phyloP scores from a whole-genome alignment of 2,329 filamentous ascomycete species.

The Fusarium pininemorale region DNA sequence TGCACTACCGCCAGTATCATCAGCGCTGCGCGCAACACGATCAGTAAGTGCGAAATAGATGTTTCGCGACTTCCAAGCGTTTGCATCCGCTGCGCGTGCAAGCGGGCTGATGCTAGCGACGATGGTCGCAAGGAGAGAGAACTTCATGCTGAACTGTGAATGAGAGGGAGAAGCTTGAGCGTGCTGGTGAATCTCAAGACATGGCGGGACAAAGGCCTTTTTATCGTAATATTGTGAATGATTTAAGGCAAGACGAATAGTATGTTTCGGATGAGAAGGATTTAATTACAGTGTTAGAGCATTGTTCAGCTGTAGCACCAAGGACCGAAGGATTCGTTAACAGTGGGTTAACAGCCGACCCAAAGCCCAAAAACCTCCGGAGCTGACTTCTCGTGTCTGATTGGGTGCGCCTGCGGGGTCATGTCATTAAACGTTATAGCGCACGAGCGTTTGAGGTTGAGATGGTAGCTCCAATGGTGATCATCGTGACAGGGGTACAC shows the following conservation, averaged over 20 bases:
- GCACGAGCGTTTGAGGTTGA: conserved; percentile 18
- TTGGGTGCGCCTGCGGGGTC: conserved; percentile 23
- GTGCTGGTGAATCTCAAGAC: neutral
- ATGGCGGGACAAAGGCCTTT: neutral
- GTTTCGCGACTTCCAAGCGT: conserved; percentile 61
- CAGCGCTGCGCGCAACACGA: conserved; percentile 58
- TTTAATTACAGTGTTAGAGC: conserved; percentile 22
- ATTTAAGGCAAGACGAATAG: neutral
- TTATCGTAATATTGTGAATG: neutral
- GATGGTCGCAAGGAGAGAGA: conserved; percentile 10
- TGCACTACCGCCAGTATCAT: conserved; percentile 54
- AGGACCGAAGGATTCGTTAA: neutral
- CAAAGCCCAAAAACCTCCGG: neutral
- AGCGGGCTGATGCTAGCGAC: conserved; percentile 7
- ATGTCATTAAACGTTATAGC: conserved; percentile 1
- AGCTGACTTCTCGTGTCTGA: neutral
- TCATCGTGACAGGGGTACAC: conserved; percentile 8
- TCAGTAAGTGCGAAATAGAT: conserved; percentile 69
- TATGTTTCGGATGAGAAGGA: conserved; percentile 3
- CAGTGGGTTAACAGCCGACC: neutral
- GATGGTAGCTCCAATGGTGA: conserved; percentile 5
- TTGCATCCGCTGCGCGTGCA: conserved; percentile 45
- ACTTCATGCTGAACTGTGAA: neutral
- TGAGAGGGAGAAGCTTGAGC: no score
- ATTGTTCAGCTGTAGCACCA: neutral